phyloP scores from a whole-genome alignment of 768 basidiomycete genomes.

The Boletus tomentosulus region DNA sequence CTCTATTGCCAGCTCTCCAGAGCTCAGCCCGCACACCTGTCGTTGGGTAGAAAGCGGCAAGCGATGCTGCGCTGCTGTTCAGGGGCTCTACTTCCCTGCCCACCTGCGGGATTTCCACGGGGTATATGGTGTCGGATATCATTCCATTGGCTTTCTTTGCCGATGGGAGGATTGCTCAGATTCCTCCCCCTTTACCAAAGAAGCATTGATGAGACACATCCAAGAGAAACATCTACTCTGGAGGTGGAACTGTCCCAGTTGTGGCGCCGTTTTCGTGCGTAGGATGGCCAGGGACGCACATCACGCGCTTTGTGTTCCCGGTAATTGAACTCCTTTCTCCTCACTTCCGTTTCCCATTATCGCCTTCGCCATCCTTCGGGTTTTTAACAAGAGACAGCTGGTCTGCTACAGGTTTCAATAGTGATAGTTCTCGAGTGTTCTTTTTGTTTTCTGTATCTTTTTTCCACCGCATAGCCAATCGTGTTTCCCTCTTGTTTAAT shows the following conservation, averaged over 20 bases:
- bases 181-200: slow-evolving; percentile 13
- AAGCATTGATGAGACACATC: slow-evolving; percentile 21
- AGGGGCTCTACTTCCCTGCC: slow-evolving; percentile 13
- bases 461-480: neutral
- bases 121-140: slow-evolving; percentile 8
- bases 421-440: neutral
- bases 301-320: slow-evolving; percentile 9
- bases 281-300: slow-evolving; percentile 19
- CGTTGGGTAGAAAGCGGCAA: slow-evolving; percentile 16
- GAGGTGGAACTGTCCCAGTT: slow-evolving; percentile 24
- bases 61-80: slow-evolving; percentile 12
- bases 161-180: slow-evolving; percentile 25
- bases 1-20: slow-evolving; percentile 27
- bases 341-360: neutral
- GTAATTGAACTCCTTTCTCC: neutral
- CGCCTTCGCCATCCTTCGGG: neutral
- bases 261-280: slow-evolving; percentile 16
- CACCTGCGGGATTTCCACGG: slow-evolving; percentile 23
- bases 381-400: neutral
- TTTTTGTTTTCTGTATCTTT: neutral
- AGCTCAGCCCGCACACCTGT: slow-evolving; percentile 22
- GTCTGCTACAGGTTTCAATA: neutral
- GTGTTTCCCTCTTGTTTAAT: slow-evolving; percentile 2
- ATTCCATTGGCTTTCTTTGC: slow-evolving; percentile 12
- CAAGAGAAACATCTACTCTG: slow-evolving; percentile 25